A percentile compares a stretch with the other conserved stretches of the same genome.
phyloP scores from a whole-genome alignment of 2,329 filamentous ascomycete genomes.

The Sporothrix mexicana region DNA sequence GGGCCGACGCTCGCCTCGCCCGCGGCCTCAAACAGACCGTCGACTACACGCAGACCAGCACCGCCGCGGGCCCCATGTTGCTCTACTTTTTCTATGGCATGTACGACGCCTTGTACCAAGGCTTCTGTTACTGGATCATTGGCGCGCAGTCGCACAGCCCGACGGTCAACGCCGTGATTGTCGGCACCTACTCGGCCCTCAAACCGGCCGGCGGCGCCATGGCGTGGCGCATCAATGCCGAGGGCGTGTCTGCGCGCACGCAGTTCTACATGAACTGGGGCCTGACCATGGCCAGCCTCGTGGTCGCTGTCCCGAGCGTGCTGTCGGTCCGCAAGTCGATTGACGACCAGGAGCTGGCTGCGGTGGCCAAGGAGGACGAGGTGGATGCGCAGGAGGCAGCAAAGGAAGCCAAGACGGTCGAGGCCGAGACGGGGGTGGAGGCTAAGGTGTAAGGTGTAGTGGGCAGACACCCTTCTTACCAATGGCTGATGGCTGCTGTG shows the following conservation, averaged over 20 bases:
- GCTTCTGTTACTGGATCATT: conserved; percentile 65
- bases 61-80: conserved; percentile 56
- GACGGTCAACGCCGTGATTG: conserved; percentile 50
- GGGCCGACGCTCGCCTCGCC: conserved; percentile 51
- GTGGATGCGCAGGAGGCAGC: not conserved
- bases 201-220: conserved; percentile 43
- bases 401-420: not conserved
- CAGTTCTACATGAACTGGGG: conserved; percentile 56
- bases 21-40: conserved; percentile 51
- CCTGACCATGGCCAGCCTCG: conserved; percentile 51
- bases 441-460: not conserved
- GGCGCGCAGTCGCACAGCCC: conserved; percentile 53
- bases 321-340: conserved; percentile 47
- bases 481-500: not conserved
- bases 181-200: conserved; percentile 55
- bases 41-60: conserved; percentile 35
- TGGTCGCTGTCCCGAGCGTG: conserved; percentile 52
- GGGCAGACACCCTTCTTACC: too few relatives aligned
- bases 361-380: conserved; percentile 26
- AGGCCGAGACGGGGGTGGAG: not conserved
- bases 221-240: conserved; percentile 50
- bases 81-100: conserved; percentile 74
- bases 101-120: conserved; percentile 72
- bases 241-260: conserved; percentile 52
- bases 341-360: conserved; percentile 40